phyloP scores from a whole-genome alignment of 257 asterid species.

The Fraxinus pennsylvanica region DNA sequence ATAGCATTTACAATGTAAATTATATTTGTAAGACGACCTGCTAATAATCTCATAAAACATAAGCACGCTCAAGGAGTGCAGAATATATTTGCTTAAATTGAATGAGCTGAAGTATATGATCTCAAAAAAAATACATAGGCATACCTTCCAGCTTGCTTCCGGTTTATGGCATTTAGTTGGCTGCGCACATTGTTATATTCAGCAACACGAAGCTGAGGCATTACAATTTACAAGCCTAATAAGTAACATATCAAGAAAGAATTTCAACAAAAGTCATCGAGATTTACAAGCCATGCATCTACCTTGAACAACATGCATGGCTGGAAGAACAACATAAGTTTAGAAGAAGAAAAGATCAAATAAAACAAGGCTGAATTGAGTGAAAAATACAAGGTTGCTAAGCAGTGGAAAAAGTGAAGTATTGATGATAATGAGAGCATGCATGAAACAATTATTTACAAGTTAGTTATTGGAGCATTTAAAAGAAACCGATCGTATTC shows the following conservation, averaged over 20 bases:
- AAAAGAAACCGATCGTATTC: neutral
- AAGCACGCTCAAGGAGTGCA: neutral
- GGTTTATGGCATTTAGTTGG: conserved; percentile 55
- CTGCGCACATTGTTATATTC: conserved; percentile 57
- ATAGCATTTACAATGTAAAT: neutral
- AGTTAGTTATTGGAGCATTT: neutral
- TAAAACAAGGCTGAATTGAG: neutral
- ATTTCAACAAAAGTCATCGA: neutral
- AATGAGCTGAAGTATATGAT: neutral
- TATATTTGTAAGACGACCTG: neutral
- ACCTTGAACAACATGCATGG: neutral
- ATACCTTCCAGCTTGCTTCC: conserved; percentile 59
- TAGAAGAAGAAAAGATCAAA: neutral
- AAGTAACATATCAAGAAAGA: neutral
- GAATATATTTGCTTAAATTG: neutral
- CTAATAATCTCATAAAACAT: neutral
- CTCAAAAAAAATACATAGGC: neutral
- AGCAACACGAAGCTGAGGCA: conserved; percentile 51
- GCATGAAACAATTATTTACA: neutral
- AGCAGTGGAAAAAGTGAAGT: neutral
- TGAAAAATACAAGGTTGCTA: neutral
- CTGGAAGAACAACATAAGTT: neutral
- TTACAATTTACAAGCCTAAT: neutral
- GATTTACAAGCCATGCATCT: conserved; percentile 1
- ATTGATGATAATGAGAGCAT: neutral